phyloP scores from a whole-genome alignment of 2,329 filamentous ascomycete genomes.

The Cryphonectria japonica region DNA sequence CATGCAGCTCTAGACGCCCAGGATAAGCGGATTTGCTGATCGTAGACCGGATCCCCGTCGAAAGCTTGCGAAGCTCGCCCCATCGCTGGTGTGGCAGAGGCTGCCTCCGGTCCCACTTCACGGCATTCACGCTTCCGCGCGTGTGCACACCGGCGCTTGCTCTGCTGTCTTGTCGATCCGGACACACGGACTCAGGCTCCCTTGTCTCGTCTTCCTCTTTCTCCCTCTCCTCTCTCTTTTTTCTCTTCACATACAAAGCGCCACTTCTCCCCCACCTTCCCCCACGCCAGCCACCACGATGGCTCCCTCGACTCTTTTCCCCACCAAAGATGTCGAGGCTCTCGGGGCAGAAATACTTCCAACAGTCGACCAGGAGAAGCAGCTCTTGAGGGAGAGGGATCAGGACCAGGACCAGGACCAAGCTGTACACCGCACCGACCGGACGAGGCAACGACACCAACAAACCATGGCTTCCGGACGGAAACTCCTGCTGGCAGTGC shows the following conservation, averaged over 20 bases:
- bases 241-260: not conserved
- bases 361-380: conserved; percentile 30
- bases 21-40: conserved; percentile 8
- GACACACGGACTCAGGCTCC: not conserved
- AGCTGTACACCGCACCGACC: conserved; percentile 23
- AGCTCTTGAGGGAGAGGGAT: conserved; percentile 25
- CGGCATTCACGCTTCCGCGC: conserved; percentile 23
- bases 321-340: conserved; percentile 26
- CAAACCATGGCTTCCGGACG: conserved; percentile 32
- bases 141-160: conserved; percentile 16
- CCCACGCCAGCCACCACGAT: conserved; percentile 14
- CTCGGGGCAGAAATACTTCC: conserved; percentile 21
- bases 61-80: conserved; percentile 1
- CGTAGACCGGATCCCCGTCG: not conserved
- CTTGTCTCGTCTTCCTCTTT: conserved; percentile 1
- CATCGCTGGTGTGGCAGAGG: conserved; percentile 4
- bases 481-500: conserved; percentile 31
- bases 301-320: conserved; percentile 9
- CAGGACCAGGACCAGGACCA: conserved; percentile 22
- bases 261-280: not conserved
- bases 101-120: conserved; percentile 24
- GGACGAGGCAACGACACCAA: conserved; percentile 15
- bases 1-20: conserved; percentile 19
- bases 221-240: not conserved
- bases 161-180: conserved; percentile 14